Evolutionary conservation across 345 rosid species (phyloP).

Genomic region (Sisymbrium altissimum): DNA sequence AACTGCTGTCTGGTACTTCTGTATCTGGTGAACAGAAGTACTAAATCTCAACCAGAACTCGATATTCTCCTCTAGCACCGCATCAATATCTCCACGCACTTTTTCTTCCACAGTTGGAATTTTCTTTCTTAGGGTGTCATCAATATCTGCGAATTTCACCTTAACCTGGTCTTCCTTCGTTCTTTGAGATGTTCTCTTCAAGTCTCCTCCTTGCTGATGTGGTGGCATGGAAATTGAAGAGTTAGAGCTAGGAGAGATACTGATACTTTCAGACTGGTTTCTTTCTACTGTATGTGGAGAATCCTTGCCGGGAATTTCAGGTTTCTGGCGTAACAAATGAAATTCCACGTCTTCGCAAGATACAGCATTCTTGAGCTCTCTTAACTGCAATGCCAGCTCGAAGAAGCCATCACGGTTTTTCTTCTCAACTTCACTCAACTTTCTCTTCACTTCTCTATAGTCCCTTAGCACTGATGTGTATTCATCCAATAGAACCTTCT

Average conservation of each 20-base stretch:
- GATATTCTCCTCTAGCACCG: constrained; percentile 74
- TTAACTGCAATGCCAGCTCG: constrained; percentile 68
- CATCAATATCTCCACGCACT: constrained; percentile 64
- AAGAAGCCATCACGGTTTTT: constrained; percentile 72
- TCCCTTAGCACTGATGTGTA: constrained; percentile 53
- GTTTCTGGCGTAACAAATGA: constrained; percentile 42
- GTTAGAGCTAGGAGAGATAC: constrained; percentile 9
- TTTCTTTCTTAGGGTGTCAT: constrained; percentile 8
- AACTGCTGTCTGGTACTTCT: constrained; percentile 60
- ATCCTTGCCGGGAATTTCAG: constrained; percentile 4
- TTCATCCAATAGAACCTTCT: constrained; percentile 56
- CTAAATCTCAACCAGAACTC: constrained; percentile 98
- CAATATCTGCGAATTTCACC: constrained; percentile 7
- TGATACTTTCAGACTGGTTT: constrained; percentile 18
- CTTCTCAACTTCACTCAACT: constrained; percentile 71
- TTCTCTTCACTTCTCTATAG: constrained; percentile 66
- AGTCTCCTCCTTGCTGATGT: not conserved
- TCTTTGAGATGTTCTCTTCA: constrained; percentile 20
- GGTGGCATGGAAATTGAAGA: constrained; percentile 15
- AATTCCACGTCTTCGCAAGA: constrained; percentile 58
- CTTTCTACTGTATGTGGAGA: constrained; percentile 5
- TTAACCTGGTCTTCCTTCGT: constrained; percentile 18
- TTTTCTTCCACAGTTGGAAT: constrained; percentile 49
- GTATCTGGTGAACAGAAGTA: constrained; percentile 65
- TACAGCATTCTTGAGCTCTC: constrained; percentile 63